phyloP scores from a whole-genome alignment of 2,329 filamentous ascomycete species.

The Aspergillus tamarii region DNA sequence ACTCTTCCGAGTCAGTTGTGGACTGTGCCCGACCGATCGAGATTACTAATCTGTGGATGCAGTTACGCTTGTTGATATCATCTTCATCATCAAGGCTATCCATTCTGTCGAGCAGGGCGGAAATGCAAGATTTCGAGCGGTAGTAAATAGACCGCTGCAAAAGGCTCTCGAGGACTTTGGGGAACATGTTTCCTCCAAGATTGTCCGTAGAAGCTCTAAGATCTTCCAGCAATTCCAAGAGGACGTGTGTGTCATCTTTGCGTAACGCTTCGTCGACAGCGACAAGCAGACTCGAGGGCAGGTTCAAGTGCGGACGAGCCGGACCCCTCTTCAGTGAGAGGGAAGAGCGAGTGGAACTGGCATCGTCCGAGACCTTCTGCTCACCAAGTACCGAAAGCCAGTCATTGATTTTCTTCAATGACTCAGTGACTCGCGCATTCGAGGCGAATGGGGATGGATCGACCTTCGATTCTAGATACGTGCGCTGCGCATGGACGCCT shows the following conservation, averaged over 20 bases:
- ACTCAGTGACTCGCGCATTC: conserved; percentile 61
- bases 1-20: conserved; percentile 56
- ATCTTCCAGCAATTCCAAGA: conserved; percentile 58
- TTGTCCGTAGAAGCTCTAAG: conserved; percentile 59
- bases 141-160: conserved; percentile 62
- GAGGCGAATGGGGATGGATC: conserved; percentile 86
- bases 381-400: conserved; percentile 86
- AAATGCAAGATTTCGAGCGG: conserved; percentile 73
- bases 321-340: conserved; percentile 76
- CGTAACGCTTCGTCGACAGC: conserved; percentile 46
- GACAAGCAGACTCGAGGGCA: conserved; percentile 62
- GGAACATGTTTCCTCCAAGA: conserved; percentile 67
- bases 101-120: conserved; percentile 69
- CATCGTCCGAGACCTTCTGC: conserved; percentile 74
- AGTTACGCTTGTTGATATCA: conserved; percentile 93
- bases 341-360: conserved; percentile 68
- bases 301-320: conserved; percentile 72
- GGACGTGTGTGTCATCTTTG: conserved; percentile 44
- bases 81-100: conserved; percentile 79
- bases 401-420: conserved; percentile 76
- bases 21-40: conserved; percentile 79
- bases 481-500: conserved; percentile 73
- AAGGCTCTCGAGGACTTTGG: conserved; percentile 56
- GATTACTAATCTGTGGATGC: conserved; percentile 88
- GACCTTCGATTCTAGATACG: conserved; percentile 88